Conservation (phyloP, 2,329 filamentous ascomycete species). For the Pseudogymnoascus sp. region DNA sequence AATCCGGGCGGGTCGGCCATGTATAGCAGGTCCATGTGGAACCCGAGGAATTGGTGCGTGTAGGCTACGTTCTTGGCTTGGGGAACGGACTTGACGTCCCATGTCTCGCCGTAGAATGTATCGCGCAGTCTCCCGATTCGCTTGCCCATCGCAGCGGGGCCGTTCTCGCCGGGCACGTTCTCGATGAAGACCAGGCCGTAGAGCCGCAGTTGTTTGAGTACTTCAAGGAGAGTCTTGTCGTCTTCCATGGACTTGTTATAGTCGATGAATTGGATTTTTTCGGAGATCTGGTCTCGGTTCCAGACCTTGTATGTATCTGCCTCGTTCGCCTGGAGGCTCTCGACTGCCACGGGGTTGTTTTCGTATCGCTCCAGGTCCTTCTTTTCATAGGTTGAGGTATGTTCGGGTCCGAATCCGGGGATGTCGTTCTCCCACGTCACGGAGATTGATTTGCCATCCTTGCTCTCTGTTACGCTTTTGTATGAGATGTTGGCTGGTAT, state of each 20-base stretch:
- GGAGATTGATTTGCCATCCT: conserved; percentile 35
- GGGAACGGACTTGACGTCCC: conserved; percentile 78
- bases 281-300: conserved; percentile 39
- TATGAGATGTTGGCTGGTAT: conserved; percentile 46
- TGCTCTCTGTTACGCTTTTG: conserved; percentile 30
- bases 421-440: conserved; percentile 53
- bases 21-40: conserved; percentile 93
- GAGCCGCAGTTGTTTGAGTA: conserved; percentile 53
- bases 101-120: conserved; percentile 86
- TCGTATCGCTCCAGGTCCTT: conserved; percentile 10
- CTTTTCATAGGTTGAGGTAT: conserved; percentile 20
- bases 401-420: conserved; percentile 24
- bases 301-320: conserved; percentile 28
- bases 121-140: conserved; percentile 73
- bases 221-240: conserved; percentile 50
- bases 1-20: conserved; percentile 70
- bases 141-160: conserved; percentile 60
- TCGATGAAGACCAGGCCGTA: conserved; percentile 72
- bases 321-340: neutral
- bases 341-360: conserved; percentile 14
- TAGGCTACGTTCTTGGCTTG: conserved; percentile 88
- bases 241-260: conserved; percentile 65
- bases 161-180: conserved; percentile 61
- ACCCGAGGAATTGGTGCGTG: conserved; percentile 70
- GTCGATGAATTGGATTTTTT: conserved; percentile 50